phyloP scores from a whole-genome alignment of 169 alveolate species.

The Plasmodium falciparum region DNA sequence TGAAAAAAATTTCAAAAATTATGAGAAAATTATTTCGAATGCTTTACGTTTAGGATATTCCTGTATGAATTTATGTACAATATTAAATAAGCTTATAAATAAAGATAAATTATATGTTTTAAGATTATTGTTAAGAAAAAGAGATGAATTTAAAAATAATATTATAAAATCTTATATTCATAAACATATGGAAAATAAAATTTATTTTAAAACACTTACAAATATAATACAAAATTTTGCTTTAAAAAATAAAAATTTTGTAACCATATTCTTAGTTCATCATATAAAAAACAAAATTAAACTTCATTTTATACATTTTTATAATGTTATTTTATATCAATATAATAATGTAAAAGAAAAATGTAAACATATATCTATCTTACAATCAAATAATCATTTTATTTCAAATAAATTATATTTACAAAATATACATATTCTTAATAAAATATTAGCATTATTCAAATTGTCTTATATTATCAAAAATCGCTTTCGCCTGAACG shows the following conservation, averaged over 20 bases:
- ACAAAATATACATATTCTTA: too few species aligned
- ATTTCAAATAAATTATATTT: too few species aligned
- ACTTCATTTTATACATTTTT: conserved; percentile 11
- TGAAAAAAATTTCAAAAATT: conserved; percentile 56
- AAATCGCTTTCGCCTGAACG: too few species aligned
- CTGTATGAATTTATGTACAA: conserved; percentile 28
- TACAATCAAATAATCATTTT: too few species aligned
- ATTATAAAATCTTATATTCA: conserved; percentile 24
- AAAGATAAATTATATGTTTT: conserved; percentile 31
- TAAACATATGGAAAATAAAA: conserved; percentile 12
- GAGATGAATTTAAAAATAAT: conserved; percentile 39
- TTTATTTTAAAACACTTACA: conserved; percentile 37
- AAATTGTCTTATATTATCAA: too few species aligned
- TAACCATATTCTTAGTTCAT: conserved; percentile 16
- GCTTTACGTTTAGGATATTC: conserved; percentile 62
- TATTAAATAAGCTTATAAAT: conserved; percentile 26
- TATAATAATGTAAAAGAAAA: too few species aligned
- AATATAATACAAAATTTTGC: conserved; percentile 12
- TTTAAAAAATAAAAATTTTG: conserved; percentile 34
- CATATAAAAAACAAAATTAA: conserved; percentile 42
- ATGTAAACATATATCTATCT: too few species aligned
- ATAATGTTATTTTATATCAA: conserved; percentile 11
- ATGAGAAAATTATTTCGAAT: conserved; percentile 67
- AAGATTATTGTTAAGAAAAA: conserved; percentile 27
- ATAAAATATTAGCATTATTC: too few species aligned